These are phyloP conservation scores for Malbranchea zuffiana DNA, from an alignment of 2,329 filamentous ascomycete genomes.

Conservation along the genomic window DNA sequence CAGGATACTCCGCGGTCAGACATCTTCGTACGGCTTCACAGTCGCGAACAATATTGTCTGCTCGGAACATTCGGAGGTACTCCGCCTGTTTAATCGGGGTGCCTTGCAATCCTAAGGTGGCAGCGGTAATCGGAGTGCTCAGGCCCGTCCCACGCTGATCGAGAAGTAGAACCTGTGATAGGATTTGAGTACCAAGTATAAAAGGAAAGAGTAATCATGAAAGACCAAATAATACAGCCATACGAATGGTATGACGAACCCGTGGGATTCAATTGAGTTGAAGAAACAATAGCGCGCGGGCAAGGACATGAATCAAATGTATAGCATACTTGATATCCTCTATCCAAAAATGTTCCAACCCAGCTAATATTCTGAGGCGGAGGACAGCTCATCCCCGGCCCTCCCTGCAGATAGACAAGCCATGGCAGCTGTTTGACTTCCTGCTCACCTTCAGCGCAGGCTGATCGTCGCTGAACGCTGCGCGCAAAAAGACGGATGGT, in stretches of 20 bases:
- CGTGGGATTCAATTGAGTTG: no score
- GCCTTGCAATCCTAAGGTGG: slow-evolving; percentile 56
- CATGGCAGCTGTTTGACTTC: slow-evolving; percentile 45
- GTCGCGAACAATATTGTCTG: slow-evolving; percentile 82
- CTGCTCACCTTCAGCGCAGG: slow-evolving; percentile 41
- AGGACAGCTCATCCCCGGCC: slow-evolving; percentile 67
- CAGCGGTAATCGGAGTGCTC: slow-evolving; percentile 66
- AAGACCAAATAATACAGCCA: no score
- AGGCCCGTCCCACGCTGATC: slow-evolving; percentile 86
- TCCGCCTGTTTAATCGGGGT: slow-evolving; percentile 58
- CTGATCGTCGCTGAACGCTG: slow-evolving; percentile 56
- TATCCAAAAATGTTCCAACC: slow-evolving; percentile 59
- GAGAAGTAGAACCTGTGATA: slow-evolving; percentile 54
- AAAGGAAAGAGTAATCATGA: background rate
- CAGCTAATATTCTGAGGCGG: slow-evolving; percentile 63
- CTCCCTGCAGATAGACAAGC: slow-evolving; percentile 70
- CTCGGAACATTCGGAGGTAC: slow-evolving; percentile 75
- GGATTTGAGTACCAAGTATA: background rate
- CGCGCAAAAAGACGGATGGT: slow-evolving; percentile 68
- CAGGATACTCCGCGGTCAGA: slow-evolving; percentile 58
- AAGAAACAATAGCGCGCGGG: no score
- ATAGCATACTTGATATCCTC: slow-evolving; percentile 61
- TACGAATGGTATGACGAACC: no score
- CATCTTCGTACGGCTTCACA: slow-evolving; percentile 73
- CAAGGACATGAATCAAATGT: no score